A percentile compares a stretch with the other conserved stretches of the same genome.
These are phyloP conservation scores for Sporothrix brunneoviolacea DNA, from an alignment of 2,329 filamentous ascomycete genomes.

Conservation along the genomic window DNA sequence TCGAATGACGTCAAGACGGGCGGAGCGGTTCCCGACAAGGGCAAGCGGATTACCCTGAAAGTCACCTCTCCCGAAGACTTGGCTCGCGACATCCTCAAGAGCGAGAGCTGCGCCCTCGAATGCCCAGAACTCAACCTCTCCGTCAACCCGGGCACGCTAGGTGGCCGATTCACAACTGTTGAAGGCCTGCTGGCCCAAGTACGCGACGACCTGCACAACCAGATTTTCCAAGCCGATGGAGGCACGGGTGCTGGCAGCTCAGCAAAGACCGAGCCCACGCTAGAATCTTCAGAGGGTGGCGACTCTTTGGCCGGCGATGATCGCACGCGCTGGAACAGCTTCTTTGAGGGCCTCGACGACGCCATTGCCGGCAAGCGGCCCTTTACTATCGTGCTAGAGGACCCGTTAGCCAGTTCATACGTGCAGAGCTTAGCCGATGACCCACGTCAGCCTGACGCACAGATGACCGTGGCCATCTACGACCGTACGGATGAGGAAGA, in stretches of 20 bases:
- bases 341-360: conserved; percentile 69
- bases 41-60: conserved; percentile 72
- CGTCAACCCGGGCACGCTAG: conserved; percentile 89
- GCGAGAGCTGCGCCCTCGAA: conserved; percentile 79
- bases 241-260: no score
- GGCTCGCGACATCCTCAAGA: conserved; percentile 89
- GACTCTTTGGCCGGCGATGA: conserved; percentile 65
- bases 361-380: conserved; percentile 75
- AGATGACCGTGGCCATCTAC: conserved; percentile 77
- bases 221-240: conserved; percentile 69
- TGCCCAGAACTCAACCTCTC: conserved; percentile 82
- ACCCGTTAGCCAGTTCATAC: conserved; percentile 88
- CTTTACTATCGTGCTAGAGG: conserved; percentile 77
- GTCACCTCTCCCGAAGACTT: conserved; percentile 68
- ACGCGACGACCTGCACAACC: conserved; percentile 76
- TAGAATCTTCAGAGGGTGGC: conserved; percentile 51
- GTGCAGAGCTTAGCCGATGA: conserved; percentile 83
- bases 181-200: conserved; percentile 92
- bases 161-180: conserved; percentile 92
- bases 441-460: conserved; percentile 61
- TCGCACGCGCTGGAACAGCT: conserved; percentile 67
- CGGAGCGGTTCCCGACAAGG: conserved; percentile 80
- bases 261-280: not conserved
- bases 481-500: conserved; percentile 85
- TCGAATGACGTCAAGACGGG: conserved; percentile 98